Evolutionary conservation across 106 monocot species (phyloP), one percentile per base, ranked within the genome.

Genomic region (Apostasia shenzhenica): DNA sequence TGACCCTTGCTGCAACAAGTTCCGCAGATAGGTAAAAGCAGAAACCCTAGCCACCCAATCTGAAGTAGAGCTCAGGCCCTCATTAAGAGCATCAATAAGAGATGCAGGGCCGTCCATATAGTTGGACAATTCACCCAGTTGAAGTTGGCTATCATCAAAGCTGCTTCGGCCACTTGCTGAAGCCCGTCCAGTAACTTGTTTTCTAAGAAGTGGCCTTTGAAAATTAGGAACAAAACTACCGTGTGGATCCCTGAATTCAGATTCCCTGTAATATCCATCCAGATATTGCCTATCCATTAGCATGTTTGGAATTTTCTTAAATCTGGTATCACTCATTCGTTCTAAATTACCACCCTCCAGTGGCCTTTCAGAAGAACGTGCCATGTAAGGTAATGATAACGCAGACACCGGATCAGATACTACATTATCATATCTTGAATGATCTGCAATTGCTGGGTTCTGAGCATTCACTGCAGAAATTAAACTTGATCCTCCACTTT

Each of bases 1-100:
- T 43, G 80, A 78, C 1, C 99, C 99, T 81, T 93, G 99, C 53
- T 88, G 85, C 62, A 99, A 68, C 71, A 99, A 77, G 61, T 71
- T 80, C 49, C 83, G 81, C n/a, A 99, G 75, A 80, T 88, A 99
- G 63, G 85, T 90, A 72, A 99, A 99, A 72, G 93, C 90, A 63
- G 99, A 87, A 67, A 99, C 99, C 63, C 99, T 78, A 53, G 83
- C 90, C 51, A 84, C 78, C 99, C 99, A 99, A 72, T 99, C 99
- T 44, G 99, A 99, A 75, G 63, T 93, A 54, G 99, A 78, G 67
- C 85, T 84, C 62, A 99, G 74, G 60, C 99, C 99, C 75, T 90
- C 90, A 54, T 72, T 57, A 72, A 99, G 93, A 40, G 88, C 99
- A 83, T 99, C 93, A 80, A 41, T 83, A 41, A 99, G 81, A 53